Base-by-base conservation (phyloP, 2,329 filamentous ascomycete species). In the Claviceps maximensis region DNA sequence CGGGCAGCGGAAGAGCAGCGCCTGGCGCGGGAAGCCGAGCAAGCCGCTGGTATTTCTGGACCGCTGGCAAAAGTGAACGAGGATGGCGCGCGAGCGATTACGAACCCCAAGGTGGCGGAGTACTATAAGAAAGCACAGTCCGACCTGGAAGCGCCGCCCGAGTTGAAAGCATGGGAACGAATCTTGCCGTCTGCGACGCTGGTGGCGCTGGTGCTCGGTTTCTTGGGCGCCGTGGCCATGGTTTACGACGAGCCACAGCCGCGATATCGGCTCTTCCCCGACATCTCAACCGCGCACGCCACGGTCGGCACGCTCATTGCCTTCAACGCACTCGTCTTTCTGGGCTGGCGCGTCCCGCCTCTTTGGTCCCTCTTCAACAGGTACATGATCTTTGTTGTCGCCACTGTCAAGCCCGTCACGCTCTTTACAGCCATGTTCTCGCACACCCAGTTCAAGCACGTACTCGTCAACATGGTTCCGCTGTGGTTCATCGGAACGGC, bases 341-440 rank as follows among this genome's bases (percentile, higher is more conserved):
- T 74, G 25, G 68, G 74, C 29, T 89, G 85, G 83, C 77, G 76
- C 58, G 58, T 81, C 12, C 84, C 85, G 47, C 79, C 80, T 1
- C 60, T 82, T 31, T 91, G 84, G 83, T 67, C 70, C 13, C 50
- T 80, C 17, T 68, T 89, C 58, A 90, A 88, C 68, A 78, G 74
- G 57, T 84, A 84, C 69, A 82, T 87, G 68, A 71, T 86, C 42
- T 65, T 83, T 38, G 71, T 82, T 9, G 75, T 84, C 7, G 84
- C 80, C 7, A 81, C 81, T 50, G 84, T 86, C 9, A 76, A 76
- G 56, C 76, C 84, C 4, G 54, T 80, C 21, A 76, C 78, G 57
- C 66, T 87, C 56, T 61, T 91, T 29, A 79, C 80, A 36, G 79
- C 80, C 58, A 70, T 79, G 49, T 87, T 89, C 69, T 86, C 82